Evolutionary conservation across 2,329 filamentous ascomycete species (phyloP).

Genomic region (Aspergillus tanneri): DNA sequence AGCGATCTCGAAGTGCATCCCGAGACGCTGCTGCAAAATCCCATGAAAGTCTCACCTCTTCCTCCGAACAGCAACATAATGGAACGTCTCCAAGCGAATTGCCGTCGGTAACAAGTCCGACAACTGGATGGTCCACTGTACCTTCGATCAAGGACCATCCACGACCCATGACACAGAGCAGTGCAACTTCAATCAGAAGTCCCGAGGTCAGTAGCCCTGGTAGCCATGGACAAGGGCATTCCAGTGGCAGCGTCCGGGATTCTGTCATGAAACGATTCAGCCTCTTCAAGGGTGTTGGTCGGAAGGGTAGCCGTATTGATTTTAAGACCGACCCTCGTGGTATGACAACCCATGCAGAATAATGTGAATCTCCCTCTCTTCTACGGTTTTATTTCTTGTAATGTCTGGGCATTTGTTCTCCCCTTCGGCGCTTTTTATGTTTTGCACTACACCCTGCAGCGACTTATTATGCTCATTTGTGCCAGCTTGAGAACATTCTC

Average conservation of each 20-base stretch:
- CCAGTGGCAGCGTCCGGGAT: constrained; percentile 48
- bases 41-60: constrained; percentile 28
- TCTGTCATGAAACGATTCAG: constrained; percentile 77
- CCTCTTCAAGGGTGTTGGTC: constrained; percentile 67
- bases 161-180: constrained; percentile 36
- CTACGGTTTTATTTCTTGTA: constrained; percentile 17
- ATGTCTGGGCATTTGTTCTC: constrained; percentile 27
- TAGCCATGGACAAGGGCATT: constrained; percentile 42
- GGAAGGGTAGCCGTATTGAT: constrained; percentile 62
- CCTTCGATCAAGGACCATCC: constrained; percentile 36
- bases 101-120: constrained; percentile 18
- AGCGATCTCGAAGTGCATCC: constrained; percentile 29
- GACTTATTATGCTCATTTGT: neutral
- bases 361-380: constrained; percentile 21
- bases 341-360: constrained; percentile 39
- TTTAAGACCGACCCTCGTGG: constrained; percentile 35
- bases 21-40: constrained; percentile 29
- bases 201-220: constrained; percentile 22
- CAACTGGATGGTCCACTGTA: constrained; percentile 36
- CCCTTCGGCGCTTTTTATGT: constrained; percentile 8
- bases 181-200: constrained; percentile 16
- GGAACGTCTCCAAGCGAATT: constrained; percentile 20
- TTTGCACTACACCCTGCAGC: constrained; percentile 21
- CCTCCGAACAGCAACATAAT: constrained; percentile 31
- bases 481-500: constrained; percentile 6